These are phyloP conservation scores for Cymbopogon flexuosus DNA, from an alignment of 202 grass and related monocot genomes.

Conservation along the genomic window DNA sequence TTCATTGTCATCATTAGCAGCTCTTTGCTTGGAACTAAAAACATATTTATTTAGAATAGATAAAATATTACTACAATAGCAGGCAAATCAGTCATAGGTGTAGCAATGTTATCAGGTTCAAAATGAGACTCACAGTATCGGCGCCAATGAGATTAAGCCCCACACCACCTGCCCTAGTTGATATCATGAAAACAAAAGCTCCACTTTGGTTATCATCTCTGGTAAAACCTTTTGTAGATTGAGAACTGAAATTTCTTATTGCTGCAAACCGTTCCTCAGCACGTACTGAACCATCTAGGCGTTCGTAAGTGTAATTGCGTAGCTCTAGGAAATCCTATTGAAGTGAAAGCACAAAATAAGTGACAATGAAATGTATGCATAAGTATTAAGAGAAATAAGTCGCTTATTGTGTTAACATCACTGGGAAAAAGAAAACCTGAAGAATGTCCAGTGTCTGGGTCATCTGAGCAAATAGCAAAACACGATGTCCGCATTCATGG, in stretches of 20 bases:
- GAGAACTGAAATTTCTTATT: conserved; percentile 79
- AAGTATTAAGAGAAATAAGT: conserved; percentile 21
- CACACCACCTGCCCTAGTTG: conserved; percentile 89
- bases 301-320: conserved; percentile 77
- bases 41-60: conserved; percentile 29
- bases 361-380: neutral
- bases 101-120: conserved; percentile 30
- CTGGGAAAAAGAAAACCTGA: conserved; percentile 57
- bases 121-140: conserved; percentile 78
- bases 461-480: conserved; percentile 96
- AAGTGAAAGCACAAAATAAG: conserved; percentile 29
- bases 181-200: conserved; percentile 97
- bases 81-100: conserved; percentile 11
- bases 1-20: conserved; percentile 16
- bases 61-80: conserved; percentile 11
- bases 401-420: neutral
- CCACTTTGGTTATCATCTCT: conserved; percentile 50
- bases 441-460: conserved; percentile 96
- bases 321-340: conserved; percentile 90
- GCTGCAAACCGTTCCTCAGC: conserved; percentile 90
- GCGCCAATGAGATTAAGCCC: conserved; percentile 95
- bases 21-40: conserved; percentile 19
- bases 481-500: conserved; percentile 60
- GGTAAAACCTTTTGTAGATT: conserved; percentile 34
- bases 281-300: conserved; percentile 90